A percentile compares a stretch with the other conserved stretches of the same genome.
phyloP scores from a whole-genome alignment of 179 eudicot genomes.

The Gypsophila paniculata region DNA sequence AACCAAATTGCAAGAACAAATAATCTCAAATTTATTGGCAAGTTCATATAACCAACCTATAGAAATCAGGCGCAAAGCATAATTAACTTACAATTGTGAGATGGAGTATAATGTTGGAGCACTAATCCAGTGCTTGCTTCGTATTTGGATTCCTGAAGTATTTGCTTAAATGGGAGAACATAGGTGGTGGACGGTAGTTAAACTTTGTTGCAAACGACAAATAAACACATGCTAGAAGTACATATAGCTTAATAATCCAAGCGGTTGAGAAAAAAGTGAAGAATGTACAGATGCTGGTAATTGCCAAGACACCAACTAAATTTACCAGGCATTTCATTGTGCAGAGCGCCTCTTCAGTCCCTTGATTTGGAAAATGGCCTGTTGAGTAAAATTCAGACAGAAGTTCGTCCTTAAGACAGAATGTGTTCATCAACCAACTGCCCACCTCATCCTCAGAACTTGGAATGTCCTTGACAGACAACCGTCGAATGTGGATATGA shows the following conservation, averaged over 20 bases:
- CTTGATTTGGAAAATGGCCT: conserved; percentile 70
- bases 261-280: conserved; percentile 40
- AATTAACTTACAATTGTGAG: conserved; percentile 8
- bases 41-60: conserved; percentile 3
- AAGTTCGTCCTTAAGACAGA: conserved; percentile 59
- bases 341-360: conserved; percentile 58
- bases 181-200: conserved; percentile 33
- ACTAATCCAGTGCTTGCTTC: conserved; percentile 27
- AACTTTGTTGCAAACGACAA: conserved; percentile 32
- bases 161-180: conserved; percentile 23
- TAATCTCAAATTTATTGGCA: background rate
- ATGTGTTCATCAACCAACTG: conserved; percentile 58
- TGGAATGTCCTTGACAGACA: conserved; percentile 52
- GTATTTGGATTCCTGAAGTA: conserved; percentile 14
- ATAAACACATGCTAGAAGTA: conserved; percentile 34
- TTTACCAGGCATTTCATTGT: conserved; percentile 57
- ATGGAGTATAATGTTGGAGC: background rate
- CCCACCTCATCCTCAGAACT: conserved; percentile 44
- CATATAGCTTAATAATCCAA: conserved; percentile 38
- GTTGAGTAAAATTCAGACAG: conserved; percentile 53
- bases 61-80: conserved; percentile 3
- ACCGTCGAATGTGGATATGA: conserved; percentile 66
- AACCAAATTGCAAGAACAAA: background rate
- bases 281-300: conserved; percentile 47
- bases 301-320: conserved; percentile 34